Evolutionary conservation across 2,329 filamentous ascomycete genomes (phyloP).

Genomic region (Ascochyta koolunga): DNA sequence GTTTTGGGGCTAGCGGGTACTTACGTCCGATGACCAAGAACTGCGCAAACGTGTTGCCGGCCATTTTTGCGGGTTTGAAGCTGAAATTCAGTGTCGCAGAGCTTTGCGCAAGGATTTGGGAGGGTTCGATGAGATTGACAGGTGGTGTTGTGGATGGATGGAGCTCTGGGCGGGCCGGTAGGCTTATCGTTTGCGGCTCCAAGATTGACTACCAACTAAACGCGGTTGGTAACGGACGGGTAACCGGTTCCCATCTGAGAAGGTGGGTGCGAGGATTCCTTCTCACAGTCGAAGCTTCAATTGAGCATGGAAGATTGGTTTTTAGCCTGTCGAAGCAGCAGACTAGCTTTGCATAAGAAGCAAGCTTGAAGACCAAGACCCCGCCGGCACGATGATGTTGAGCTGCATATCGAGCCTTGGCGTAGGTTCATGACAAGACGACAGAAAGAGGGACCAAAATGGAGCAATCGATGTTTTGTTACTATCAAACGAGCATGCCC

Average conservation of each 20-base stretch:
- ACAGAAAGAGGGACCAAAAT: neutral
- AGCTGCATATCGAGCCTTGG: constrained; percentile 12
- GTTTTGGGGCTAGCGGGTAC: constrained; percentile 62
- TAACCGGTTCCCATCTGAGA: constrained; percentile 22
- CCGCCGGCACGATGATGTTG: constrained; percentile 10
- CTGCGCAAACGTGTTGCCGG: constrained; percentile 77
- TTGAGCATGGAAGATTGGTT: neutral
- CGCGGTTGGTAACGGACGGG: constrained; percentile 13
- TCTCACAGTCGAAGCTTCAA: constrained; percentile 7
- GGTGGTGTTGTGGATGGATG: constrained; percentile 21
- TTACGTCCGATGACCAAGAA: constrained; percentile 95
- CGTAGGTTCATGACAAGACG: neutral
- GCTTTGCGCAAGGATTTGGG: constrained; percentile 13
- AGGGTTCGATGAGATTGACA: constrained; percentile 7
- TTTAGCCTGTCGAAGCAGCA: neutral
- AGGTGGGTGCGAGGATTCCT: constrained; percentile 28
- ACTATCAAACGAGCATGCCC: neutral
- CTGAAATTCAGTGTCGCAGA: constrained; percentile 4
- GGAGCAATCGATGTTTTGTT: constrained; percentile 1
- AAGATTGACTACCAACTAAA: constrained; percentile 15
- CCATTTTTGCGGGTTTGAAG: constrained; percentile 32
- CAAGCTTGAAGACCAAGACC: constrained; percentile 3
- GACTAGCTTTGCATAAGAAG: neutral
- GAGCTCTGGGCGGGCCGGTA: constrained; percentile 21
- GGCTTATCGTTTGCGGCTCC: constrained; percentile 32